Evolutionary conservation across 352 stramenopile genomes (phyloP), one percentile per base, ranked within the genome.

Genomic region (Globisporangium recalcitrans): DNA sequence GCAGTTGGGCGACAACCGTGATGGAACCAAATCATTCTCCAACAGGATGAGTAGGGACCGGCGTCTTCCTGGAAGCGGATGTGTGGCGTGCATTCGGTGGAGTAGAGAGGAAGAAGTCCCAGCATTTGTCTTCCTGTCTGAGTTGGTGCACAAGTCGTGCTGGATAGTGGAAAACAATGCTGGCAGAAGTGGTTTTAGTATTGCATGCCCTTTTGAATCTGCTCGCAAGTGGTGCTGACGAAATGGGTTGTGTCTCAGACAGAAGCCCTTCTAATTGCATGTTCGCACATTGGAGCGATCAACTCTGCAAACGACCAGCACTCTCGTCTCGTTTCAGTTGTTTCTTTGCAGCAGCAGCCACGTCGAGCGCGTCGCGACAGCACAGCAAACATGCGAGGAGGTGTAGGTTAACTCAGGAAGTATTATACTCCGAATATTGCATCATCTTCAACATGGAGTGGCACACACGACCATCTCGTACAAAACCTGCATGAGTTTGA

Each of bases 301-400:
- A 5, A 16, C 10, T 19, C n/a, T 11, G 19, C 7, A 26, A 11
- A 3, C 19, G 42, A 49, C 42, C 42, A 49, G 7, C 42, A 49
- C n/a, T 49, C 42, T 49, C 8, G 42, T 26, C 19, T 11, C 19
- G 42, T 19, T 49, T 27, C 42, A 49, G 42, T 27, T 27, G n/a
- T 27, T 49, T 49, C 42, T 49, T 49, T 49, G 42, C 9, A 26
- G 42, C 9, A 26, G 42, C 42, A 49, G 49, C 27, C 49, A 56
- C 49, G 49, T 56, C 49, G 49, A 56, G 49, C 49, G 49, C 29
- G 29, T 56, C 49, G 31, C 38, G 16, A 44, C 32, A 38, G 2
- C 27, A n/a, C 36, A 42, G 36, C 36, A 42, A 21, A 44, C 38
- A 44, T n/a, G 38, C 38, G 11, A 9, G 22, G 11, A 54, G 48